Conservation (phyloP, 805 yeast genomes). For the Helenozyma rhizophorensis region DNA sequence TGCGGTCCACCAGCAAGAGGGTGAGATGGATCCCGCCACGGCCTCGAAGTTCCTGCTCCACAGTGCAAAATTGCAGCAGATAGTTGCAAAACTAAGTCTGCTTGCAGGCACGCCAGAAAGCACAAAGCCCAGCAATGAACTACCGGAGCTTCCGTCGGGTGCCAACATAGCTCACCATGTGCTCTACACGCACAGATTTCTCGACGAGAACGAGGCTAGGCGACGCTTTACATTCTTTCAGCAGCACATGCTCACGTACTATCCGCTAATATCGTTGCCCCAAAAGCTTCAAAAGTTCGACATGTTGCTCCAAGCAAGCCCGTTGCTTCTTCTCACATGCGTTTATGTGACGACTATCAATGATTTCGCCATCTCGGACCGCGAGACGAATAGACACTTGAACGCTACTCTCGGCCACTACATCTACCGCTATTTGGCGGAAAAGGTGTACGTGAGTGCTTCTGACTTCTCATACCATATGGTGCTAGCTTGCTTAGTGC, state of each 20-base stretch:
- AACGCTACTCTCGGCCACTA: conserved; percentile 41
- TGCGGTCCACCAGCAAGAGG: background rate
- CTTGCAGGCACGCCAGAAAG: background rate
- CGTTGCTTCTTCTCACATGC: conserved; percentile 39
- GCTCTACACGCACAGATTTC: conserved; percentile 21
- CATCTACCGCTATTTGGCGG: conserved; percentile 42
- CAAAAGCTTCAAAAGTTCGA: conserved; percentile 30
- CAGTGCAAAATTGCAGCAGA: background rate
- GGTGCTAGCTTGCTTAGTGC: conserved; percentile 40
- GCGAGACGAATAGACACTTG: conserved; percentile 25
- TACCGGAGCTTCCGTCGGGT: background rate
- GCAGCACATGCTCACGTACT: conserved; percentile 37
- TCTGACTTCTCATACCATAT: conserved; percentile 40
- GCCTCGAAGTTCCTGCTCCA: background rate
- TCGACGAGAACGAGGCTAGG: conserved; percentile 26
- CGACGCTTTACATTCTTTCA: conserved; percentile 32
- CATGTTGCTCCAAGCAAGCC: conserved; percentile 37
- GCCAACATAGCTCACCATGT: conserved; percentile 35
- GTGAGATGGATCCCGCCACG: background rate
- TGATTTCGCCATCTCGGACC: conserved; percentile 19
- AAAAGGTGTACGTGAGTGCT: conserved; percentile 38
- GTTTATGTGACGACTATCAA: conserved; percentile 47
- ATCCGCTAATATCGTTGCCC: conserved; percentile 48
- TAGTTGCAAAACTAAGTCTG: background rate
- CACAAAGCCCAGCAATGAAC: background rate